Conservation (phyloP, 2,329 filamentous ascomycete genomes). For the Cadophora luteo-olivacea region DNA sequence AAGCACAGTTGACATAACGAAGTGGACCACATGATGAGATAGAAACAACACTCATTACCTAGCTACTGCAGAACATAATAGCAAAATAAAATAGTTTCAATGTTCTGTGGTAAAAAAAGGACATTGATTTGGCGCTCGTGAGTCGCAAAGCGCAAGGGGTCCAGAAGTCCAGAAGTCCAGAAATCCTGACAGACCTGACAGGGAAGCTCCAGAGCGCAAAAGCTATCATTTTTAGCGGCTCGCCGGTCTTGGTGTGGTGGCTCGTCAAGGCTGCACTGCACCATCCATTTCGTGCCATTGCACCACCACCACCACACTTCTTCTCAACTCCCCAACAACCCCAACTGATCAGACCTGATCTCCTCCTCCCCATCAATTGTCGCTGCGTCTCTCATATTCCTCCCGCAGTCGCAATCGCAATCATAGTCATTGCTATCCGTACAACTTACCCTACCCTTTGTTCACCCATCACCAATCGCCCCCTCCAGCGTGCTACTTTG, state of each 20-base stretch:
- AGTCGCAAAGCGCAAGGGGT: background rate
- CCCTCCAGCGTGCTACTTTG: conserved; percentile 16
- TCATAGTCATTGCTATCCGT: background rate
- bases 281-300: background rate
- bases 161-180: background rate
- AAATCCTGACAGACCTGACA: background rate
- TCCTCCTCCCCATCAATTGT: background rate
- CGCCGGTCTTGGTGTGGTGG: background rate
- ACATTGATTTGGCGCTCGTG: background rate
- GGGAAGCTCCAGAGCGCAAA: conserved; percentile 9
- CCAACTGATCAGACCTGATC: background rate
- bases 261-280: conserved; percentile 6
- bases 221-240: background rate
- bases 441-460: conserved; percentile 4
- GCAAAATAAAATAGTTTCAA: no score
- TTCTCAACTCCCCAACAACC: background rate
- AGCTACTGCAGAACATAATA: no score
- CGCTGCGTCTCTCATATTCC: background rate
- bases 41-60: no score
- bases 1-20: background rate
- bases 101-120: background rate
- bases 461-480: background rate
- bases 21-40: no score
- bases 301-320: background rate
- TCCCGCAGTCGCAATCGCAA: background rate